phyloP scores from a whole-genome alignment of 805 yeast genomes.

The Saccharomycopsis sp. region DNA sequence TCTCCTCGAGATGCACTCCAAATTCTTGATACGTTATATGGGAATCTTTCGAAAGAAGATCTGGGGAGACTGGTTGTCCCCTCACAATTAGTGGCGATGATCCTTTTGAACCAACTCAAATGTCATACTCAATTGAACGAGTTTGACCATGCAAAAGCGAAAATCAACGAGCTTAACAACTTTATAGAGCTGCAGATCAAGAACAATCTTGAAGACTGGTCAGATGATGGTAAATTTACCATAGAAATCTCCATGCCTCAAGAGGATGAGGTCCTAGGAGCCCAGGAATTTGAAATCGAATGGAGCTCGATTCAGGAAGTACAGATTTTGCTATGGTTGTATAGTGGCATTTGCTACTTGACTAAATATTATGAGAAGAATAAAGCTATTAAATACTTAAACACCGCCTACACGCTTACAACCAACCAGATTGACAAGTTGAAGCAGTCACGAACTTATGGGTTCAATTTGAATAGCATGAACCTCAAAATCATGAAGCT shows the following conservation, averaged over 20 bases:
- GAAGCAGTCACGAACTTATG: background rate
- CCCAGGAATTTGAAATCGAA: constrained; percentile 7
- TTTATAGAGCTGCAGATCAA: constrained; percentile 9
- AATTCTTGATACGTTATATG: background rate
- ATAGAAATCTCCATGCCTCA: background rate
- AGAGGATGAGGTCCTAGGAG: background rate
- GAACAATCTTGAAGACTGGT: constrained; percentile 15
- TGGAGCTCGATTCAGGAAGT: constrained; percentile 21
- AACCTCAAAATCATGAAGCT: constrained; percentile 10
- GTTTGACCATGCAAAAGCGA: background rate
- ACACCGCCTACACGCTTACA: constrained; percentile 10
- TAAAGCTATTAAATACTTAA: constrained; percentile 14
- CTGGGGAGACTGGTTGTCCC: too few species aligned
- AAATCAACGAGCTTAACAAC: constrained; percentile 10
- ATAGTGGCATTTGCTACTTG: constrained; percentile 14
- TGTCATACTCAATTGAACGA: constrained; percentile 5
- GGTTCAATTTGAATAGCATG: background rate
- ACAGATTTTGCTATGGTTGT: constrained; percentile 17
- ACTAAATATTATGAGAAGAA: constrained; percentile 9
- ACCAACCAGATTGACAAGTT: constrained; percentile 4
- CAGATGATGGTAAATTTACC: constrained; percentile 9
- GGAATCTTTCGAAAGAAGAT: background rate
- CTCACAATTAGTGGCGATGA: constrained; percentile 16
- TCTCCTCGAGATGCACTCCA: constrained; percentile 3
- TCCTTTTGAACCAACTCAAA: constrained; percentile 9